These are phyloP conservation scores for Grifola frondosa DNA, from an alignment of 1,284 basidiomycete genomes.

Conservation along the genomic window DNA sequence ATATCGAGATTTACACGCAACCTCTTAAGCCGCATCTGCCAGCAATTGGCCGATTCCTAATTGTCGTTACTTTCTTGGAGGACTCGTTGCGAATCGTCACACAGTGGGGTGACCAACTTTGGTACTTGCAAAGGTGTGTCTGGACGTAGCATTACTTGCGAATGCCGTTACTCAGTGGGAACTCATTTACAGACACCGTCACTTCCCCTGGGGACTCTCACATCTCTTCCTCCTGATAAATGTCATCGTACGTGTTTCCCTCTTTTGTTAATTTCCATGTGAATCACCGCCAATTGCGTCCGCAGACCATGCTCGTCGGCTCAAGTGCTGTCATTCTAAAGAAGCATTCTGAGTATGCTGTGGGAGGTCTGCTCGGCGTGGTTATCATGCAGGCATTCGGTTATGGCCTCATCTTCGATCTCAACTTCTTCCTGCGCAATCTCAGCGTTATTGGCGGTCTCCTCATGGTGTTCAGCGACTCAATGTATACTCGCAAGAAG, in stretches of 20 bases:
- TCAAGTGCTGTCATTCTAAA: conserved; percentile 90
- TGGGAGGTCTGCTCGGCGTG: conserved; percentile 86
- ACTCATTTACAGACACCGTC: conserved; percentile 67
- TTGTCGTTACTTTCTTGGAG: conserved; percentile 98
- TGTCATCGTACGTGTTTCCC: conserved; percentile 71
- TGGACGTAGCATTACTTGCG: conserved; percentile 7
- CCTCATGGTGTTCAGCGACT: conserved; percentile 97
- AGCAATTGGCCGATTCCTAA: conserved; percentile 93
- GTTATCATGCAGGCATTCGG: conserved; percentile 87
- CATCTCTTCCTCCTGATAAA: conserved; percentile 93
- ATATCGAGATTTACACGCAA: conserved; percentile 90
- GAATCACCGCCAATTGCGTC: too few relatives aligned
- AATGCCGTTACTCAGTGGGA: conserved; percentile 3
- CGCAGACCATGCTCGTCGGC: conserved; percentile 84
- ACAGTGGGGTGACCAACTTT: conserved; percentile 95
- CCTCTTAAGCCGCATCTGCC: conserved; percentile 95
- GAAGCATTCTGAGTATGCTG: conserved; percentile 85
- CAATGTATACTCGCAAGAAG: conserved; percentile 83
- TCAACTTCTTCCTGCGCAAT: conserved; percentile 94
- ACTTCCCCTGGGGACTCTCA: conserved; percentile 93
- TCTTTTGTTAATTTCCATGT: conserved; percentile 8
- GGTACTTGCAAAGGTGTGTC: conserved; percentile 90
- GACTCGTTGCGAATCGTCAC: conserved; percentile 93
- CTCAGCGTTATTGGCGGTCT: conserved; percentile 45
- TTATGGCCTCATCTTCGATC: conserved; percentile 62